Evolutionary conservation across 106 monocot species (phyloP).

Genomic region (Phalaenopsis equestris): DNA sequence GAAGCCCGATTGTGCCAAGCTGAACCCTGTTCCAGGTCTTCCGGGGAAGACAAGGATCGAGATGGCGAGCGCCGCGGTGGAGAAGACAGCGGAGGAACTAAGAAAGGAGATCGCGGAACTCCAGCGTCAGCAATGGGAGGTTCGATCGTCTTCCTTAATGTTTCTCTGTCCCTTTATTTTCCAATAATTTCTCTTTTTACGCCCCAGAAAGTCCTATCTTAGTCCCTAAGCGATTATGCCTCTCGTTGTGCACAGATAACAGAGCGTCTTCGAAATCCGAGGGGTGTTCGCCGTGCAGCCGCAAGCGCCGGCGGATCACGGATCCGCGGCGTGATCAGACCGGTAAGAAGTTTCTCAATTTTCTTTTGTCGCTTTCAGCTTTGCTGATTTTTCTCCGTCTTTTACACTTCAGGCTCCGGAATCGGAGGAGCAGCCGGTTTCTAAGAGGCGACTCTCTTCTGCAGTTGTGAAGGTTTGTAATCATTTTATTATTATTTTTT

Average conservation of each 20-base stretch:
- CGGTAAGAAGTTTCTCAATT: constrained; percentile 33
- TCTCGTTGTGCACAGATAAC: constrained; percentile 46
- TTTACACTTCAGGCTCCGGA: constrained; percentile 28
- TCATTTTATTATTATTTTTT: background rate
- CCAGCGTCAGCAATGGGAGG: constrained; percentile 94
- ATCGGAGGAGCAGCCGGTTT: constrained; percentile 53
- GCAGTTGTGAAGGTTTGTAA: constrained; percentile 63
- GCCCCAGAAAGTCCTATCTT: background rate
- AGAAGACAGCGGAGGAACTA: constrained; percentile 93
- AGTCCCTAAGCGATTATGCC: background rate
- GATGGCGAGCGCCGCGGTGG: constrained; percentile 40
- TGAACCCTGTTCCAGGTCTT: too few species aligned
- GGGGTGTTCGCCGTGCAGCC: constrained; percentile 76
- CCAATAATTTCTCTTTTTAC: background rate
- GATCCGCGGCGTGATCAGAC: constrained; percentile 44
- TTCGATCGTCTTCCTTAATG: constrained; percentile 14
- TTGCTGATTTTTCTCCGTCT: background rate
- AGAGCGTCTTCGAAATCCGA: constrained; percentile 77
- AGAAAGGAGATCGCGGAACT: constrained; percentile 92
- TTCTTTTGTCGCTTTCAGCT: constrained; percentile 1
- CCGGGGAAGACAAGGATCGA: background rate
- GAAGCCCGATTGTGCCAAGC: too few species aligned
- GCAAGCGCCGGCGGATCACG: constrained; percentile 26
- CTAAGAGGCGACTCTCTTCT: constrained; percentile 72
- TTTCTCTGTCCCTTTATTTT: background rate